Evolutionary conservation across 2,329 filamentous ascomycete species (phyloP).

Genomic region (Aspergillus carbonarius): DNA sequence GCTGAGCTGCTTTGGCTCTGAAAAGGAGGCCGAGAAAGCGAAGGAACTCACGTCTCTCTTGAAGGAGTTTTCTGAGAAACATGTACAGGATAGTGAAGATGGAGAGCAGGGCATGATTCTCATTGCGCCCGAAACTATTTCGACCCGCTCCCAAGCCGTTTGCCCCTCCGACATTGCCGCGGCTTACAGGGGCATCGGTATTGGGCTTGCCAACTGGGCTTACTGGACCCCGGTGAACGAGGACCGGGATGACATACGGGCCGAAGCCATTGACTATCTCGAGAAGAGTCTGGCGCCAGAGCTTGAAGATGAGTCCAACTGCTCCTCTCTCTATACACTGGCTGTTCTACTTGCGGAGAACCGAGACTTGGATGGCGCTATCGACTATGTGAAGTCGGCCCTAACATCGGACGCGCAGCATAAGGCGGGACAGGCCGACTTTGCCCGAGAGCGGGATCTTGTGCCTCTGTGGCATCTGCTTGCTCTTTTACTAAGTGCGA

Average conservation of each 20-base stretch:
- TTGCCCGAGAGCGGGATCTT: constrained; percentile 47
- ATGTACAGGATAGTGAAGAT: constrained; percentile 35
- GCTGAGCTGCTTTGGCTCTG: constrained; percentile 77
- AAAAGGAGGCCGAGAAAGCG: constrained; percentile 75
- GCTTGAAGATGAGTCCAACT: constrained; percentile 64
- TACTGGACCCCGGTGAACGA: constrained; percentile 74
- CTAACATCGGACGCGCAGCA: constrained; percentile 56
- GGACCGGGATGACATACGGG: constrained; percentile 69
- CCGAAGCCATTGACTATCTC: constrained; percentile 73
- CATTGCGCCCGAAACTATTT: constrained; percentile 17
- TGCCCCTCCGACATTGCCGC: constrained; percentile 63
- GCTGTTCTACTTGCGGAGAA: constrained; percentile 85
- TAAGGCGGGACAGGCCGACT: constrained; percentile 27
- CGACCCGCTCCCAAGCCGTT: constrained; percentile 39
- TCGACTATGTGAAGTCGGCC: constrained; percentile 77
- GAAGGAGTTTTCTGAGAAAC: constrained; percentile 70
- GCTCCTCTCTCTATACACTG: constrained; percentile 77
- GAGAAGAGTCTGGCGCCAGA: constrained; percentile 70
- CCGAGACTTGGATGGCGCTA: constrained; percentile 74
- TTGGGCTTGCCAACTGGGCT: constrained; percentile 85
- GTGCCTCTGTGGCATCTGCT: constrained; percentile 91
- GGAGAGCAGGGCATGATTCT: constrained; percentile 22
- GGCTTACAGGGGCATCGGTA: constrained; percentile 80
- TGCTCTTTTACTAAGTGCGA: constrained; percentile 78
- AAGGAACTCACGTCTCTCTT: constrained; percentile 68